A percentile compares a stretch with the other conserved stretches of the same genome.
Evolutionary conservation across 148 eudicot genomes (phyloP).

Genomic region (Tetragonia tetragonoides): DNA sequence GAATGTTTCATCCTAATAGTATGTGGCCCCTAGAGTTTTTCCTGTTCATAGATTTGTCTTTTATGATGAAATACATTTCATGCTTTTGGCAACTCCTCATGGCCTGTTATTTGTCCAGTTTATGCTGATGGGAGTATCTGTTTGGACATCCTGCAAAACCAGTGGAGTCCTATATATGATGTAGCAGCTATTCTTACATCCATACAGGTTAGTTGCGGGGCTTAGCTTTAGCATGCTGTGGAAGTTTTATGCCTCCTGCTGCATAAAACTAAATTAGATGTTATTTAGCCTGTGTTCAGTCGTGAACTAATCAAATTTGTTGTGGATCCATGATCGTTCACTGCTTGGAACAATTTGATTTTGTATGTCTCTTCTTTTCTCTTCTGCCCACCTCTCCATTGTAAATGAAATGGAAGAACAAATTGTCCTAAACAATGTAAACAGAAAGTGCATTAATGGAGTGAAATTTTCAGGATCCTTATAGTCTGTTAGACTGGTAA

Average conservation of each 20-base stretch:
- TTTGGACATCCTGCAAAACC: constrained; percentile 64
- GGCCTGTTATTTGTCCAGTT: constrained; percentile 32
- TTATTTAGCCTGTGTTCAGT: neutral
- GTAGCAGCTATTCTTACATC: constrained; percentile 70
- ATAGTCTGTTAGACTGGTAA: no score
- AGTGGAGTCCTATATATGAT: constrained; percentile 73
- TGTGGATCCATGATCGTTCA: neutral
- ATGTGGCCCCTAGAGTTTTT: constrained; percentile 23
- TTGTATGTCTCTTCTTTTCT: no score
- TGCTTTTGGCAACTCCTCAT: constrained; percentile 7
- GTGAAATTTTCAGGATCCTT: neutral
- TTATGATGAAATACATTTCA: neutral
- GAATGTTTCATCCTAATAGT: constrained; percentile 77
- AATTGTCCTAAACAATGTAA: no score
- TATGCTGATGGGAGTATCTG: constrained; percentile 76
- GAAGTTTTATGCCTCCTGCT: neutral
- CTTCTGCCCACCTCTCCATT: neutral
- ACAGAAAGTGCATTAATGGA: neutral
- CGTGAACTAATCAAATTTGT: neutral
- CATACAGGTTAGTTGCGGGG: constrained; percentile 42
- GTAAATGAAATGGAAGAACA: neutral
- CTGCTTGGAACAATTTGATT: neutral
- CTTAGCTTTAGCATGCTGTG: neutral
- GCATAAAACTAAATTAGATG: no score
- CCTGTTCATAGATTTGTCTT: neutral